These are phyloP conservation scores for Scopulariopsis brevicaulis DNA, from an alignment of 2,329 filamentous ascomycete genomes.

Conservation along the genomic window DNA sequence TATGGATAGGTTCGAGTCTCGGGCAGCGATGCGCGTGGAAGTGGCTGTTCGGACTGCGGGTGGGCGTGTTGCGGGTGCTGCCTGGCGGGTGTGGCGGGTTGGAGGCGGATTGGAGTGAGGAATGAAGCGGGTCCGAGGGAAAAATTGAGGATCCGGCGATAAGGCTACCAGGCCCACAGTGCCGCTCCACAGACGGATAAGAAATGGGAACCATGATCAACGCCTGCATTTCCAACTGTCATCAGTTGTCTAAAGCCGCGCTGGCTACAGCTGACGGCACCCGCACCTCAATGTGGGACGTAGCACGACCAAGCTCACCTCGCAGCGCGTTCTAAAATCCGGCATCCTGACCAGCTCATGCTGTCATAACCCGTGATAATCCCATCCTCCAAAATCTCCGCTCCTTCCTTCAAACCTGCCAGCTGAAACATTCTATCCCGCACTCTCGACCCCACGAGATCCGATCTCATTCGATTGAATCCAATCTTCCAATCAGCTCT, in stretches of 20 bases:
- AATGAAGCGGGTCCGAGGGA: not conserved
- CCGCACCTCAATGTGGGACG: not conserved
- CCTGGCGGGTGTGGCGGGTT: too few species aligned
- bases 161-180: not conserved
- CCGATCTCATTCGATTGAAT: not conserved
- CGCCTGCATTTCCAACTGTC: not conserved
- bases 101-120: not conserved
- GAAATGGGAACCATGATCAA: not conserved
- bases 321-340: not conserved
- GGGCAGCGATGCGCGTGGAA: not conserved
- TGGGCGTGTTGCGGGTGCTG: not conserved
- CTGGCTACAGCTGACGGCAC: not conserved
- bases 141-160: not conserved
- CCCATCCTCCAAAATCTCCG: not conserved
- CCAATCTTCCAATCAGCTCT: not conserved
- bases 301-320: not conserved
- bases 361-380: not conserved
- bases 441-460: not conserved
- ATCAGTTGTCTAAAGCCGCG: not conserved
- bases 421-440: not conserved
- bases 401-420: not conserved
- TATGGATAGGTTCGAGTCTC: not conserved
- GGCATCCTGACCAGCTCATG: not conserved
- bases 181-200: not conserved
- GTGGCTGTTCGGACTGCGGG: not conserved